Evolutionary conservation across 2,329 filamentous ascomycete genomes (phyloP).

Genomic region (Aspergillus pseudoglaucus): DNA sequence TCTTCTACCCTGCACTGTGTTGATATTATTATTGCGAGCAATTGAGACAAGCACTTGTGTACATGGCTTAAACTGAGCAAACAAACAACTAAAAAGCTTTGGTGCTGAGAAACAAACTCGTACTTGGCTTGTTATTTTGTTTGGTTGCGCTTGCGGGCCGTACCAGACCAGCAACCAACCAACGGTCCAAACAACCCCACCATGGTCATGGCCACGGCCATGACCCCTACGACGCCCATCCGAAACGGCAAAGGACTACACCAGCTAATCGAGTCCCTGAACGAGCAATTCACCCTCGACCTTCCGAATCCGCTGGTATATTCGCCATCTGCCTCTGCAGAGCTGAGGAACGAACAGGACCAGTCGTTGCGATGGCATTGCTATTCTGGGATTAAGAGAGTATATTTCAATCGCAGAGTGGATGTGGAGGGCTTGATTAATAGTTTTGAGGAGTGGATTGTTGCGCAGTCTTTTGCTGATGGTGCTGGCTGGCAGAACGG

Average conservation of each 20-base stretch:
- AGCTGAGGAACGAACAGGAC: constrained; percentile 7
- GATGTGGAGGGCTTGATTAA: constrained; percentile 19
- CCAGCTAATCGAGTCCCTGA: constrained; percentile 26
- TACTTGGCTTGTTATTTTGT: too few relatives aligned
- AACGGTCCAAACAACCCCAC: not conserved
- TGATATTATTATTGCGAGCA: too few relatives aligned
- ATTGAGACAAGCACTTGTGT: too few relatives aligned
- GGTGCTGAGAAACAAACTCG: too few relatives aligned
- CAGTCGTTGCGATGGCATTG: constrained; percentile 17
- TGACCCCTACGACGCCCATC: constrained; percentile 16
- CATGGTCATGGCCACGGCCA: not conserved
- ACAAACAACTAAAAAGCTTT: too few relatives aligned
- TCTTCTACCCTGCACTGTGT: too few relatives aligned
- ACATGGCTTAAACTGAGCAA: too few relatives aligned
- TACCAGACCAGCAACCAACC: not conserved
- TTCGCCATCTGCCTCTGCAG: constrained; percentile 11
- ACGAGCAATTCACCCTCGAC: constrained; percentile 27
- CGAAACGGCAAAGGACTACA: constrained; percentile 18
- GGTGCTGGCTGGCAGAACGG: not conserved
- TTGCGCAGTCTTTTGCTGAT: not conserved
- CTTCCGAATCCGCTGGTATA: constrained; percentile 21
- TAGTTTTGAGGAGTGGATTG: constrained; percentile 28
- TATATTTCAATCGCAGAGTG: constrained; percentile 23
- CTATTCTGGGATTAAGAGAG: constrained; percentile 20
- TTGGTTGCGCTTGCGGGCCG: too few relatives aligned